Percentiles rank a stretch among this genome's conserved stretches.
Evolutionary conservation across 2,329 filamentous ascomycete genomes (phyloP).

Genomic region (Kalmusia sp.): DNA sequence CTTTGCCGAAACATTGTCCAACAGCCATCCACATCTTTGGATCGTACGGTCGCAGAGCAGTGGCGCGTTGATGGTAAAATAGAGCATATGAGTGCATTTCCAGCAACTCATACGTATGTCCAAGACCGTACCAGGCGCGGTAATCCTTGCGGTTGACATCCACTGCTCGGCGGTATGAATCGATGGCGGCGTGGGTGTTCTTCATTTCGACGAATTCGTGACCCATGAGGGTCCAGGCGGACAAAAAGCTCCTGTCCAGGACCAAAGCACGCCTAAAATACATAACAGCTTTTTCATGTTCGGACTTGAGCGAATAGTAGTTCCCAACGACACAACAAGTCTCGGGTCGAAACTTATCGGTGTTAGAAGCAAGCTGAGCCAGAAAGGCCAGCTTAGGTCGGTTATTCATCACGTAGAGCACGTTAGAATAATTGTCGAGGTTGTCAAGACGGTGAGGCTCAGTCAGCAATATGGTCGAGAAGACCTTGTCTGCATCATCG

Average conservation of each 20-base stretch:
- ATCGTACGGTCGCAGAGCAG: constrained; percentile 91
- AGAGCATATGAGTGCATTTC: constrained; percentile 98
- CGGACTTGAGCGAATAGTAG: constrained; percentile 92
- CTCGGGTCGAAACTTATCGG: constrained; percentile 95
- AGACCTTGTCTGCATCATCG: constrained; percentile 68
- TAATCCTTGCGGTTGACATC: constrained; percentile 97
- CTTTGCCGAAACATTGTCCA: constrained; percentile 87
- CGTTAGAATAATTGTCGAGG: constrained; percentile 96
- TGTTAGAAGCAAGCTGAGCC: constrained; percentile 86
- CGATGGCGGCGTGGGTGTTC: constrained; percentile 96
- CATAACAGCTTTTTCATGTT: constrained; percentile 97
- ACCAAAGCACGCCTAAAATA: constrained; percentile 95
- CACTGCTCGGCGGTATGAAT: constrained; percentile 93
- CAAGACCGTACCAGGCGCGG: constrained; percentile 95
- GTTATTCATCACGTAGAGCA: constrained; percentile 89
- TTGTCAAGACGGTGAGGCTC: constrained; percentile 79
- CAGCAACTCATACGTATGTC: constrained; percentile 95
- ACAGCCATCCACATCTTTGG: constrained; percentile 99
- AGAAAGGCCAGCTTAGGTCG: constrained; percentile 91
- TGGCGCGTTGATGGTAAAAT: constrained; percentile 97
- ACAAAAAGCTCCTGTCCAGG: constrained; percentile 87
- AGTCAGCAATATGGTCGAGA: constrained; percentile 72
- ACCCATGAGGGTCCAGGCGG: constrained; percentile 98
- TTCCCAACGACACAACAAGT: constrained; percentile 97
- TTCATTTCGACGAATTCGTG: constrained; percentile 99